phyloP scores from a whole-genome alignment of 495 filamentous ascomycete species.

The Penicillium fimorum region DNA sequence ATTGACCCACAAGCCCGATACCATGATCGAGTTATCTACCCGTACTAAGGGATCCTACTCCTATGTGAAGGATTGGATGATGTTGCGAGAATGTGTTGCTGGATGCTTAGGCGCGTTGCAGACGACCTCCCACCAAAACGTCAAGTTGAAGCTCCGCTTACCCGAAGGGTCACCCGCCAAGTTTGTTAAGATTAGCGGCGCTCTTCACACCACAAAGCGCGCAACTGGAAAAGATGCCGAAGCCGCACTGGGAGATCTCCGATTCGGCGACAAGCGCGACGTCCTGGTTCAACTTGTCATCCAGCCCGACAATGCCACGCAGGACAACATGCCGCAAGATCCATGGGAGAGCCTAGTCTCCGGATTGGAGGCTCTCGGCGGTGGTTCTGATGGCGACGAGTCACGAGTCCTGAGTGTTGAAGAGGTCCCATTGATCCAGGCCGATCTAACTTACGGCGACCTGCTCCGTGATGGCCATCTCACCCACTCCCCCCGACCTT shows the following conservation, averaged over 20 bases:
- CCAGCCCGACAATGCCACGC: constrained; percentile 78
- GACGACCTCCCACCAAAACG: constrained; percentile 96
- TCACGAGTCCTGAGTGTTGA: constrained; percentile 82
- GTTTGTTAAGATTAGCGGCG: constrained; percentile 97
- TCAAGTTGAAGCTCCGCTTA: constrained; percentile 90
- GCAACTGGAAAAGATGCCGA: constrained; percentile 97
- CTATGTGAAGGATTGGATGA: constrained; percentile 99
- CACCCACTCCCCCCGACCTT: constrained; percentile 83
- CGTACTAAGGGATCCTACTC: constrained; percentile 96
- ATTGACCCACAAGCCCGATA: constrained; percentile 96
- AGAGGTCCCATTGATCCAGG: constrained; percentile 93
- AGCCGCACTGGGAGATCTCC: constrained; percentile 85
- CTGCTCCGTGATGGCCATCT: constrained; percentile 88
- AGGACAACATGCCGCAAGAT: constrained; percentile 86
- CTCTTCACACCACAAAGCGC: constrained; percentile 93
- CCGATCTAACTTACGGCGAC: constrained; percentile 91
- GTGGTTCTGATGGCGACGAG: constrained; percentile 83
- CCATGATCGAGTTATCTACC: constrained; percentile 95
- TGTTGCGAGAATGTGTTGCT: constrained; percentile 94
- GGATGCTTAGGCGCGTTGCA: constrained; percentile 94
- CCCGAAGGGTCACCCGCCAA: constrained; percentile 97
- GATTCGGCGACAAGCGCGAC: constrained; percentile 97
- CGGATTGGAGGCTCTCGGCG: constrained; percentile 91
- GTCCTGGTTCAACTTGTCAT: constrained; percentile 95
- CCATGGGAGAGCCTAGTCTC: constrained; percentile 97